These are phyloP conservation scores for Amaranthus cruentus DNA, from an alignment of 148 eudicot genomes.

Conservation along the genomic window DNA sequence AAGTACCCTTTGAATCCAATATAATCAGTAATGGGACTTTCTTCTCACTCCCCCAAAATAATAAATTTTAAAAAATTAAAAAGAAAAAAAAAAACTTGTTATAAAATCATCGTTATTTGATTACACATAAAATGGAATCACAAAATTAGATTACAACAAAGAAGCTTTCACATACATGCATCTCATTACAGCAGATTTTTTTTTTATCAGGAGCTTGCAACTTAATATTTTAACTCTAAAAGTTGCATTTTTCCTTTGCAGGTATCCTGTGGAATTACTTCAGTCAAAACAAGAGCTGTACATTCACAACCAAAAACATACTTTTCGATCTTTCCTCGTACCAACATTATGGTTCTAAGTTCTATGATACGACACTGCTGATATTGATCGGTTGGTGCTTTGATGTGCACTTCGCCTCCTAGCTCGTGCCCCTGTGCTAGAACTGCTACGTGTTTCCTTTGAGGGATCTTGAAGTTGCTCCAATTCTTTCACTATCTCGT, in stretches of 20 bases:
- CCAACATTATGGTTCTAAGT: not conserved
- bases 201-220: not conserved
- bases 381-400: slow-evolving; percentile 17
- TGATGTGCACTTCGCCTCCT: slow-evolving; percentile 49
- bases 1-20: no score
- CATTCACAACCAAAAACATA: slow-evolving; percentile 20
- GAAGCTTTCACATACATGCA: not conserved
- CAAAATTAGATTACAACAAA: slow-evolving; percentile 9
- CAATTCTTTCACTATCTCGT: slow-evolving; percentile 59
- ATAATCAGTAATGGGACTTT: no score
- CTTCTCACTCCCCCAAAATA: no score
- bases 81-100: not conserved
- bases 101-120: not conserved
- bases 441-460: slow-evolving; percentile 31
- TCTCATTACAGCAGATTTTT: not conserved
- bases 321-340: not conserved
- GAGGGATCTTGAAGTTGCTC: slow-evolving; percentile 56
- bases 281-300: slow-evolving; percentile 17
- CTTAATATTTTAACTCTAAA: not conserved
- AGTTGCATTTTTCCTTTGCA: not conserved
- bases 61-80: no score
- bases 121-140: not conserved
- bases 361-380: slow-evolving; percentile 20
- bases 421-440: slow-evolving; percentile 23
- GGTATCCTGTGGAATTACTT: slow-evolving; percentile 15